Base-by-base conservation (phyloP, 2,329 filamentous ascomycete species). In the Colletotrichum sp. region DNA sequence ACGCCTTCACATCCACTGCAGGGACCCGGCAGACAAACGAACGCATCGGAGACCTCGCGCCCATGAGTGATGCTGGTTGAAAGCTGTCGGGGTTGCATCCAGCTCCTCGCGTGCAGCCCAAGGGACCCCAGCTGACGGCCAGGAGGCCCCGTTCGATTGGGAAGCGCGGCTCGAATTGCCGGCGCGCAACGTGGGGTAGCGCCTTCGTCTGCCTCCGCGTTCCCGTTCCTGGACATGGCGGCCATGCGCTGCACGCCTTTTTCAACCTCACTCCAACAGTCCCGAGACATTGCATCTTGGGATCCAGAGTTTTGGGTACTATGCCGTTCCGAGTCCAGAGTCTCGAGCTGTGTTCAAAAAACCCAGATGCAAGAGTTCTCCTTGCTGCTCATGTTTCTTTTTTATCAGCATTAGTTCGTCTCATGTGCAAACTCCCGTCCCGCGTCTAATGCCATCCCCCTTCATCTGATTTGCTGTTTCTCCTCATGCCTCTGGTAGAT, bases 131-230 rank as follows among this genome's bases (percentile, higher is more conserved):
- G 68, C 57, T 72, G 63, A 64, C 63, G 57, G 68, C 24, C 36
- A 68, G 26, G 32, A 15, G 63, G 12, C 72, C 59, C 71, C 68
- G 12, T 32, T 59, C 30, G 26, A 63, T 55, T 63, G 63, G 73
- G 73, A 75, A 75, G 70, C 32, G 30, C 73, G 73, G 73, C 48
- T 68, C 73, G 73, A 73, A 75, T 52, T 68, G 57, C 73, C 69
- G 73, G 55, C 63, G 22, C 73, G 24, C 64, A 68, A 68, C 73
- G 69, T 73, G 73, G 72, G 64, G 69, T 55, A 44, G 69, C 55
- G 73, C 55, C 64, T 4, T 68, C 24, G 57, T 70, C 30, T 75
- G 69, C 73, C 63, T 75, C 73, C 73, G 73, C 64, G 72, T 75
- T 75, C 73, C 68, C 69, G 73, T 75, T 75, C 70, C 73, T 72